These are phyloP conservation scores for Colletotrichum sp. DNA, from an alignment of 2,329 filamentous ascomycete species.

Conservation along the genomic window DNA sequence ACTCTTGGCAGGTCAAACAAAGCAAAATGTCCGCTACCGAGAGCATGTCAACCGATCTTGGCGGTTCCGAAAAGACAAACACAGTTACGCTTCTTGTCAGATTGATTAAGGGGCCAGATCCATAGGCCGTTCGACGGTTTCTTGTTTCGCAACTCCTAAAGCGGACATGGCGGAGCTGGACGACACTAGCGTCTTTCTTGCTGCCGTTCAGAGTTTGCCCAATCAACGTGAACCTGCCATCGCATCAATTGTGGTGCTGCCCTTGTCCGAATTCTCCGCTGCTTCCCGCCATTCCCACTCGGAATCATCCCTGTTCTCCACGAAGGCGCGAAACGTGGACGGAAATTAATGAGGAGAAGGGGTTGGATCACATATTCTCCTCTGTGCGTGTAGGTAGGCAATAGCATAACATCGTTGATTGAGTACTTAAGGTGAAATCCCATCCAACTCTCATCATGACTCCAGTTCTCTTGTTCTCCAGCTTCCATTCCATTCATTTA, in stretches of 20 bases:
- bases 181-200: not conserved
- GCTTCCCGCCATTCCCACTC: not conserved
- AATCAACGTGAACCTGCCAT: not conserved
- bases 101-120: not conserved
- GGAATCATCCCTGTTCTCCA: not conserved
- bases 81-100: not conserved
- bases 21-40: not conserved
- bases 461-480: not conserved
- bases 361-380: not conserved
- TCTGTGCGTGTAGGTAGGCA: not conserved
- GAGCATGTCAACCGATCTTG: not conserved
- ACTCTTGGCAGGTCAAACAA: not conserved
- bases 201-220: not conserved
- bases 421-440: not conserved
- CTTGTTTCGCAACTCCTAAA: not conserved
- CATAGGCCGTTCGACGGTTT: not conserved
- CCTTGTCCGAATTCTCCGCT: not conserved
- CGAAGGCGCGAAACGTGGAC: not conserved
- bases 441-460: not conserved
- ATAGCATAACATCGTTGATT: not conserved
- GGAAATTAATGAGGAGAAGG: conserved; percentile 1
- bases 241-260: not conserved
- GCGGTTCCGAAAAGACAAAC: not conserved
- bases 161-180: not conserved
- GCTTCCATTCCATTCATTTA: not conserved